phyloP scores from a whole-genome alignment of 176 grass and related monocot species.

The Urochloa ruziziensis region DNA sequence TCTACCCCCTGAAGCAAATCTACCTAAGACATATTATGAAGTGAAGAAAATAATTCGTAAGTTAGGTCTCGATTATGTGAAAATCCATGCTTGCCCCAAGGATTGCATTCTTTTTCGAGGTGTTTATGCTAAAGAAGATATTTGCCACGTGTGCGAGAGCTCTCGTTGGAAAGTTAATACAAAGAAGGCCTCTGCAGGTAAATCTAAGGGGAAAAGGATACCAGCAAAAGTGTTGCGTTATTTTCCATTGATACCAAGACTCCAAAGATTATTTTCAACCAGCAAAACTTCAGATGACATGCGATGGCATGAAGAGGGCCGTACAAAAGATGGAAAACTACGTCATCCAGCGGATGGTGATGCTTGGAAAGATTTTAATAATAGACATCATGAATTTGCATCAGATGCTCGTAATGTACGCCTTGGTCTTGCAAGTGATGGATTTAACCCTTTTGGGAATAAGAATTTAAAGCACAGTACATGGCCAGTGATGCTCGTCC shows the following conservation, averaged over 20 bases:
- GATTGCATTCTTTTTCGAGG: background rate
- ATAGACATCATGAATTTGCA: background rate
- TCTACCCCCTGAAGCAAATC: background rate
- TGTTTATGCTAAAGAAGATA: background rate
- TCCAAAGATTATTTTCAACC: constrained; percentile 18
- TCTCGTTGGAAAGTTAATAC: background rate
- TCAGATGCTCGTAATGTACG: background rate
- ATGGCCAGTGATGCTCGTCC: constrained; percentile 25
- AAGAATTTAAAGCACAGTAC: constrained; percentile 25
- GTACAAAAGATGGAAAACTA: background rate
- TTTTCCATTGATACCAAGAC: constrained; percentile 28
- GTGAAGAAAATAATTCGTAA: constrained; percentile 8
- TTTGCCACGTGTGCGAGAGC: background rate
- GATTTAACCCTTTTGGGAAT: background rate
- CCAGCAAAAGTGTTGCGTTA: constrained; percentile 28
- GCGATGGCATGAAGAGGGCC: background rate
- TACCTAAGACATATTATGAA: constrained; percentile 2
- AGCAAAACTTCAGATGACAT: background rate
- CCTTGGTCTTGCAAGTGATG: background rate
- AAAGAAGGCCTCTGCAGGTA: background rate
- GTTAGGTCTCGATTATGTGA: background rate
- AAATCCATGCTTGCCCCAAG: constrained; percentile 33
- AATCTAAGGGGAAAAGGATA: background rate
- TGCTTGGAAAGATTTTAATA: constrained; percentile 1
- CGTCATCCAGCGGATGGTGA: background rate